Base-by-base conservation (phyloP, 805 yeast genomes). In the Nakazawaea siamensis region DNA sequence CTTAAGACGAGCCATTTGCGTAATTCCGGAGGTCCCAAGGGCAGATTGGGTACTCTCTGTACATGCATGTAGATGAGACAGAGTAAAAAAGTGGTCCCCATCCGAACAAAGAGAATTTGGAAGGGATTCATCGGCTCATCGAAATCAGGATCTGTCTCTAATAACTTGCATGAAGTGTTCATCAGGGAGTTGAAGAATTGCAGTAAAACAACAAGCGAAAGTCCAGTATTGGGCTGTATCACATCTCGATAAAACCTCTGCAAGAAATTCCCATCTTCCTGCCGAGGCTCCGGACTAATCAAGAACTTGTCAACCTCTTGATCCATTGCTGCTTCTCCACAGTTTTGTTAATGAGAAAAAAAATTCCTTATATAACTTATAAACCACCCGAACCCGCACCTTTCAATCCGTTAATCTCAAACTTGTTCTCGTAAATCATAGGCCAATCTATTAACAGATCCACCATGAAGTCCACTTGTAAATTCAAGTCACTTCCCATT, bases 161-260 rank as follows among this genome's bases (percentile, higher is more conserved):
- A 57, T n/a, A 85, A 56, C 50, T 84, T 80, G 43, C 94, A 80
- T 4, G 82, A 68, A 5, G 80, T 68, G 5, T 80, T 69, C 95
- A 85, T 85, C 18, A 78, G 51, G 2, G 88, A 75, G 51, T 82
- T 83, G 64, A 80, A 80, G 33, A 83, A 63, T 50, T 82, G 90
- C 3, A 88, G 70, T 9, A 70, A 35, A 5, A 82, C 53, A 18
- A 80, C 58, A 17, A 80, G 61, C 5, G 70, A 49, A 17, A 81
- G 54, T 0, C 95, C 95, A 11, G 59, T 43, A 48, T 77, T 71
- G 16, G 60, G 58, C 20, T 29, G 19, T 3, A 55, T 34, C n/a
- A 20, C 16, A 9, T 17, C 8, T n/a, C 11, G 12, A 20, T 33
- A 33, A 14, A 33, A 20, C 20, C 21, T n/a, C 14, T 14, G 18